A percentile compares a stretch with the other conserved stretches of the same genome.
Evolutionary conservation across 116 monocot species (phyloP).

Genomic region (Dioscorea cayenensis): DNA sequence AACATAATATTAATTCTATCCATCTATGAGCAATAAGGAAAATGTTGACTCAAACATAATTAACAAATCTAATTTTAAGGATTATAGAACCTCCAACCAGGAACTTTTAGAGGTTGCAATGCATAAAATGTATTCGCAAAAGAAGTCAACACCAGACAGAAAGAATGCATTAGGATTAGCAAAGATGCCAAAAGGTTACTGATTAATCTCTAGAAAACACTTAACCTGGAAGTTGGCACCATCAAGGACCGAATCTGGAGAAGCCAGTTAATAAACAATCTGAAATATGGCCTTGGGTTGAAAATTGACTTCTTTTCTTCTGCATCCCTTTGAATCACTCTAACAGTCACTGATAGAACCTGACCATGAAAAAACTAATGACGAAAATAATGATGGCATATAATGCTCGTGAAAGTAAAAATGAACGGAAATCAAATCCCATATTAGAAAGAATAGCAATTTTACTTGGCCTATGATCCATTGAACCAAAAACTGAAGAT

Average conservation of each 20-base stretch:
- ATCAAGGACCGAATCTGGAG: constrained; percentile 59
- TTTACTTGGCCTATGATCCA: constrained; percentile 71
- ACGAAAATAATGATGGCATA: not conserved
- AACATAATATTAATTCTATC: too few species aligned
- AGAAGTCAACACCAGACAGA: constrained; percentile 65
- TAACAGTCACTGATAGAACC: constrained; percentile 50
- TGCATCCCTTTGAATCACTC: constrained; percentile 67
- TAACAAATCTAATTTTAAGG: not conserved
- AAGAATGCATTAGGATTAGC: not conserved
- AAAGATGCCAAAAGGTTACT: not conserved
- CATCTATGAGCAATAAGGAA: not conserved
- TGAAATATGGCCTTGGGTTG: constrained; percentile 91
- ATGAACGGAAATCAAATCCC: not conserved
- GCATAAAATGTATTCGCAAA: constrained; percentile 92
- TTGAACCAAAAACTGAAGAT: constrained; percentile 36
- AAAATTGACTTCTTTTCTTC: constrained; percentile 83
- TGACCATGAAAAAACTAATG: constrained; percentile 8
- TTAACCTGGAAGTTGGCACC: constrained; percentile 63
- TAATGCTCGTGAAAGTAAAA: not conserved
- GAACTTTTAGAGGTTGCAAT: constrained; percentile 82
- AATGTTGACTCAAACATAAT: constrained; percentile 1
- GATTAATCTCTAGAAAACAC: not conserved
- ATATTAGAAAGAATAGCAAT: constrained; percentile 59
- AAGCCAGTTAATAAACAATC: constrained; percentile 82
- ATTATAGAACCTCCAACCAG: constrained; percentile 66